phyloP scores from a whole-genome alignment of 345 rosid genomes.

The Syzygium aqueum region DNA sequence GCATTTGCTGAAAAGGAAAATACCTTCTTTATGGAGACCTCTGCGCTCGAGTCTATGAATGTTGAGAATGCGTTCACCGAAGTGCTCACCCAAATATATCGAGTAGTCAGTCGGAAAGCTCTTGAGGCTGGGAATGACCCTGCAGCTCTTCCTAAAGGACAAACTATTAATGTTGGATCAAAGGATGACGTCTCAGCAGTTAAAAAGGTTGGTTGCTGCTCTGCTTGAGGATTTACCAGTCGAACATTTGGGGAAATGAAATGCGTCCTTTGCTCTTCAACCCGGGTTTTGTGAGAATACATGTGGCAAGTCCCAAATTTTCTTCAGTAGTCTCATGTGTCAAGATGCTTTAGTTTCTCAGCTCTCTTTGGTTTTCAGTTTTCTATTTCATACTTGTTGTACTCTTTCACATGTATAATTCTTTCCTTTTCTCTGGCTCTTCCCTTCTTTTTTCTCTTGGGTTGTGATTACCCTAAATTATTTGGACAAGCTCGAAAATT shows the following conservation, averaged over 20 bases:
- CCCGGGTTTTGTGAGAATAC: background rate
- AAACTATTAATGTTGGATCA: slow-evolving; percentile 47
- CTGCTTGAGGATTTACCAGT: slow-evolving; percentile 11
- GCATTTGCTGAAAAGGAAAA: slow-evolving; percentile 62
- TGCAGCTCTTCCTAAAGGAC: slow-evolving; percentile 60
- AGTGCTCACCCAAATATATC: slow-evolving; percentile 67
- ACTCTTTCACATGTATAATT: background rate
- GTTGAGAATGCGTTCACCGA: slow-evolving; percentile 79
- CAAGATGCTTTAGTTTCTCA: background rate
- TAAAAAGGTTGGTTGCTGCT: slow-evolving; percentile 66
- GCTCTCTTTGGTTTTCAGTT: background rate
- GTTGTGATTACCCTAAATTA: background rate
- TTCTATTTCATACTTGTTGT: background rate
- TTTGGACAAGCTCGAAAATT: background rate
- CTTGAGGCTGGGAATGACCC: slow-evolving; percentile 56
- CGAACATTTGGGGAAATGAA: background rate
- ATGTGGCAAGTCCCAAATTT: background rate
- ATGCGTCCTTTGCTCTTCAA: background rate
- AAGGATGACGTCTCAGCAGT: slow-evolving; percentile 72
- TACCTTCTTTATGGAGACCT: slow-evolving; percentile 79
- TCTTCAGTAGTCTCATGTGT: background rate
- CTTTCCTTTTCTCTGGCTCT: background rate
- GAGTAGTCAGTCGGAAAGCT: slow-evolving; percentile 54
- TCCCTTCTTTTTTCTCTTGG: background rate
- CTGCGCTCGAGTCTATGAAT: slow-evolving; percentile 73